Base-by-base conservation (phyloP, 176 grass and related monocot genomes). In the Avena sativa region DNA sequence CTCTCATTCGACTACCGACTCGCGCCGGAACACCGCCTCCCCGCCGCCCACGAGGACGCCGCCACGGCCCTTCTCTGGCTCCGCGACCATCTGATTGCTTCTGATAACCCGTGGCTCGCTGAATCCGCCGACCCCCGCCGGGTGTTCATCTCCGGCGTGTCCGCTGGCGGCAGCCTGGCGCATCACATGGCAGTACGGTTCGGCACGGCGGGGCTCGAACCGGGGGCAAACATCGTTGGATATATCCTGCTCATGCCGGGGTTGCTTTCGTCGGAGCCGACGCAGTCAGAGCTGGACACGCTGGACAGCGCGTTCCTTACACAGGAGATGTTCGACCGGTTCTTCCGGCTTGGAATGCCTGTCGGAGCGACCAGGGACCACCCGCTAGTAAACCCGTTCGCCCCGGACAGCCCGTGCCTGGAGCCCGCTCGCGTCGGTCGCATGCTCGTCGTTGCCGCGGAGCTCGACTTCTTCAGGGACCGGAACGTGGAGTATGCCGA, bases 21-120 rank as follows among this genome's bases (percentile, higher is more conserved):
- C 15, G 87, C 84, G 17, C 89, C 89, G 0, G 89, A 94, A 76
- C 89, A 94, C 80, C 92, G 84, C 59, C 86, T 94, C 14, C 92
- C 86, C 14, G 89, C 89, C 14, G 83, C 92, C 9, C 80, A 67
- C 26, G 28, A 69, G 63, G 44, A 82, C 46, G 28, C 25, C 16
- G 47, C 40, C 57, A 12, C 9, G 19, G 40, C 64, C 47, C 23
- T 83, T 8, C 4, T 47, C 21, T 83, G 52, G 67, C 20, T 83
- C 13, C 14, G 32, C 12, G 68, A 15, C 32, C 53, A 20, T 8
- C 4, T 23, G 16, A 8, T 10, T 19, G 1, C 20, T 49, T 21
- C 10, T 55, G 13, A 20, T 36, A 8, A 25, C 71, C 40, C 11
- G 25, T 81, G 79, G 79, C 60, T 81, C 25, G 61, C 76, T 9